Base-by-base conservation (phyloP, 768 basidiomycete species). In the Amylocystis lapponica region DNA sequence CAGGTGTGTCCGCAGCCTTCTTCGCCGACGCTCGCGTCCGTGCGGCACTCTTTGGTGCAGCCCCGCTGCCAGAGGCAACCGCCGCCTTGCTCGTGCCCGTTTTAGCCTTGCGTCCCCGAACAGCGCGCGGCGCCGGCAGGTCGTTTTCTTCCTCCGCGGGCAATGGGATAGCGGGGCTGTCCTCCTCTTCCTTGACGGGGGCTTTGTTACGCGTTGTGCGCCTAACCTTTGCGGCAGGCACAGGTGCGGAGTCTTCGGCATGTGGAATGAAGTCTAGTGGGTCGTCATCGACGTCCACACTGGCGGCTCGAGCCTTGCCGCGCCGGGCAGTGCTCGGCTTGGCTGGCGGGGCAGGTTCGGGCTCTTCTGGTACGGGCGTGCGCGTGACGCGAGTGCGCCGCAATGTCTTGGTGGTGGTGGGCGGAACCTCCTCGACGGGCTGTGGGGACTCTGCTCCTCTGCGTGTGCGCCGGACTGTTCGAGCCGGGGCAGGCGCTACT, bases 341-440 rank as follows among this genome's bases (percentile, higher is more conserved):
- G 22, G 50, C 14, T 2, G 49, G 42, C 13, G 46, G 43, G 9
- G 44, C 14, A 16, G 34, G 39, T 2, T 16, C 31, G 17, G 39
- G 47, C 12, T 50, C 45, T 17, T 35, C 30, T 26, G 11, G 32
- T 20, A 30, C 49, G 1, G 41, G 47, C 30, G 52, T 58, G 14
- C 40, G 41, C 10, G 34, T 50, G 22, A 51, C 46, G 29, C 62
- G 54, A 3, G 59, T 57, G 26, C 57, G 59, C 5, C 58, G 57
- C 13, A 38, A 47, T 14, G 50, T n/a, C 34, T 50, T 48, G 1
- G 47, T 29, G 10, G 45, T 41, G 9, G 31, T 27, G 14, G 41
- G 35, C 26, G 23, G 21, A 43, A 34, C 9, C n/a, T 41, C 26
- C 30, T 8, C 39, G 8, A 9, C 23, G 26, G 39, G 16, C 7